Percentiles rank a stretch among this genome's conserved stretches.
Evolutionary conservation across 2,329 filamentous ascomycete genomes (phyloP).

Genomic region (Ciborinia camelliae): DNA sequence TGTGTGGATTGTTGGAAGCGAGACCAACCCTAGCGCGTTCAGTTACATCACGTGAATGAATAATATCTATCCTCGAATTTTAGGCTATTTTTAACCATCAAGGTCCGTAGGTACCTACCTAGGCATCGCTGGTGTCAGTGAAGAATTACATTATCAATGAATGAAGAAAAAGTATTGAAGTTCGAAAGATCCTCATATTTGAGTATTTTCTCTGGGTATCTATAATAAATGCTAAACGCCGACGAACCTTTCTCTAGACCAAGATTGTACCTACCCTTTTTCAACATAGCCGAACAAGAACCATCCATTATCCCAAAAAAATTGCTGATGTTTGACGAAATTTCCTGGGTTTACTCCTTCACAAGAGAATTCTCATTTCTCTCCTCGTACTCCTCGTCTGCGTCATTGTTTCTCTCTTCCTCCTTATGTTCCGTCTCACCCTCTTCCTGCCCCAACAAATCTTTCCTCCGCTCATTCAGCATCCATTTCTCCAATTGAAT

Average conservation of each 20-base stretch:
- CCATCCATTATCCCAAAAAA: background rate
- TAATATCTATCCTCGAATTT: background rate
- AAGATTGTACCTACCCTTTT: background rate
- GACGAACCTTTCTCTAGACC: background rate
- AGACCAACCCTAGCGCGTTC: conserved; percentile 7
- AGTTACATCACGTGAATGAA: background rate
- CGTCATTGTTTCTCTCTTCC: background rate
- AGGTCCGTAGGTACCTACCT: background rate
- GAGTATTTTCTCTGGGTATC: conserved; percentile 2
- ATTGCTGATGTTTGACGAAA: background rate
- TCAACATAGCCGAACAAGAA: background rate
- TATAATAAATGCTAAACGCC: conserved; percentile 1
- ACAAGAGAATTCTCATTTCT: background rate
- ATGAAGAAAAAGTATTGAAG: background rate
- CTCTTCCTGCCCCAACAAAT: conserved; percentile 6
- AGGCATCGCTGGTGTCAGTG: background rate
- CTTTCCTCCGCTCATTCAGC: conserved; percentile 29
- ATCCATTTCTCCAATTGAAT: conserved; percentile 33
- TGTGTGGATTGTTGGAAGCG: conserved; percentile 7
- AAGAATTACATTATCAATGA: background rate
- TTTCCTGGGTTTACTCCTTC: background rate
- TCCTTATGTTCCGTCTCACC: background rate
- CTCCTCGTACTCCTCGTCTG: background rate
- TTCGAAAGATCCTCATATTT: background rate
- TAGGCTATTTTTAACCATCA: background rate